Evolutionary conservation across 768 basidiomycete species (phyloP).

Genomic region (Suillus americanus): DNA sequence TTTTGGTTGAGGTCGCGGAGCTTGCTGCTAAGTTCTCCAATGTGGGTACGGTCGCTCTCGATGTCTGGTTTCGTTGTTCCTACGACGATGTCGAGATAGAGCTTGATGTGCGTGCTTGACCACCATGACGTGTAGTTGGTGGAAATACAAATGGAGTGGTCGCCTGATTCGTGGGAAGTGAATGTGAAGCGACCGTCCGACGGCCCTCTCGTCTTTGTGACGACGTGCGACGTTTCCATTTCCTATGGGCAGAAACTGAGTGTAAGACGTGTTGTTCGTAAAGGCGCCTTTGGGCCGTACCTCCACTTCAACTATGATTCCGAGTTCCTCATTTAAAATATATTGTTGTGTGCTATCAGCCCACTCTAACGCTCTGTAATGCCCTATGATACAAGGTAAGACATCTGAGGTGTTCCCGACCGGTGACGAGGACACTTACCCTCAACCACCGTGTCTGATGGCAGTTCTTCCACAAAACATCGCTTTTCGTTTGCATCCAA

Average conservation of each 20-base stretch:
- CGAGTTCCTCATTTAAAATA: slow-evolving; percentile 69
- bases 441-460: slow-evolving; percentile 93
- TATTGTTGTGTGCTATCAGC: slow-evolving; percentile 69
- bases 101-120: slow-evolving; percentile 81
- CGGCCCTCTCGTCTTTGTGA: slow-evolving; percentile 90
- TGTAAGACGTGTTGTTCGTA: not conserved
- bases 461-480: slow-evolving; percentile 96
- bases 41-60: slow-evolving; percentile 86
- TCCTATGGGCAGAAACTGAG: slow-evolving; percentile 53
- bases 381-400: slow-evolving; percentile 44
- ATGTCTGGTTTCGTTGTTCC: slow-evolving; percentile 83
- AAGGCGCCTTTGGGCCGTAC: slow-evolving; percentile 44
- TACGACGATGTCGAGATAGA: slow-evolving; percentile 93
- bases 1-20: slow-evolving; percentile 92
- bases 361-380: slow-evolving; percentile 94
- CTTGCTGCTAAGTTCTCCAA: slow-evolving; percentile 77
- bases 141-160: slow-evolving; percentile 95
- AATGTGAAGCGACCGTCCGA: slow-evolving; percentile 94
- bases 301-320: slow-evolving; percentile 89
- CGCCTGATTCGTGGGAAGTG: slow-evolving; percentile 94
- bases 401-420: not conserved
- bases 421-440: slow-evolving; percentile 46
- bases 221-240: slow-evolving; percentile 73
- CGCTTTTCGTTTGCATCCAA: slow-evolving; percentile 90
- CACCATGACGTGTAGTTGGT: slow-evolving; percentile 93